A percentile compares a stretch with the other conserved stretches of the same genome.
phyloP scores from a whole-genome alignment of 352 stramenopile species.

The Pythium volutum region DNA sequence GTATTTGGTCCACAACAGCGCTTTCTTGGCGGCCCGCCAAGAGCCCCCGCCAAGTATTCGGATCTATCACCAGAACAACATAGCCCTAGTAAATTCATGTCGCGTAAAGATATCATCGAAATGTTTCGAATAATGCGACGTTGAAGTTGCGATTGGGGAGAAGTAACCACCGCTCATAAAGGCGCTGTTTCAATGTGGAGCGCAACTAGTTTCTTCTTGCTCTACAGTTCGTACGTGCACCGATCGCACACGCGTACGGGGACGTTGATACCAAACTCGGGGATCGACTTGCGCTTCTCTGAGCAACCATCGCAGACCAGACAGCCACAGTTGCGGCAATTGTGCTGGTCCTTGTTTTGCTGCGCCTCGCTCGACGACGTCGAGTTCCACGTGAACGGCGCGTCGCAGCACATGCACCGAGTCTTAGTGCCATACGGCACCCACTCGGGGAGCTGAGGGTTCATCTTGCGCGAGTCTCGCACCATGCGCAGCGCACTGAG shows the following conservation, averaged over 20 bases:
- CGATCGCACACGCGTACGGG: conserved; percentile 83
- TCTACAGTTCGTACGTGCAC: conserved; percentile 79
- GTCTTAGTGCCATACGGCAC: conserved; percentile 80
- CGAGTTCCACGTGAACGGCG: conserved; percentile 88
- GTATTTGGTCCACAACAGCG: no score
- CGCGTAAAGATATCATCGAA: no score
- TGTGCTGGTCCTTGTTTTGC: conserved; percentile 88
- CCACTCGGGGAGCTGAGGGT: conserved; percentile 59
- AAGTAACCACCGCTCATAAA: no score
- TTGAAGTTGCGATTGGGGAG: no score
- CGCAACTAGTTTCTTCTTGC: no score
- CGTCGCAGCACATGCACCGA: conserved; percentile 87
- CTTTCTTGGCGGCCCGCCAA: no score
- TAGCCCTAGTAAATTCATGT: no score
- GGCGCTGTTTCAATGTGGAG: no score
- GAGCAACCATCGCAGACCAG: conserved; percentile 86
- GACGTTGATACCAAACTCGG: conserved; percentile 83
- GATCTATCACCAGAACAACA: no score
- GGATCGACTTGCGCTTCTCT: conserved; percentile 81
- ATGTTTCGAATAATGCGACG: no score
- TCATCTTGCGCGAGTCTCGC: conserved; percentile 60
- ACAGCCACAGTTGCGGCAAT: conserved; percentile 78
- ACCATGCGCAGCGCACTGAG: conserved; percentile 76
- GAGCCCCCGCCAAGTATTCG: no score
- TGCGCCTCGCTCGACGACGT: conserved; percentile 88